Evolutionary conservation across 176 grass and related monocot species (phyloP), one percentile per base, ranked within the genome.

Genomic region (Carex cristatella): DNA sequence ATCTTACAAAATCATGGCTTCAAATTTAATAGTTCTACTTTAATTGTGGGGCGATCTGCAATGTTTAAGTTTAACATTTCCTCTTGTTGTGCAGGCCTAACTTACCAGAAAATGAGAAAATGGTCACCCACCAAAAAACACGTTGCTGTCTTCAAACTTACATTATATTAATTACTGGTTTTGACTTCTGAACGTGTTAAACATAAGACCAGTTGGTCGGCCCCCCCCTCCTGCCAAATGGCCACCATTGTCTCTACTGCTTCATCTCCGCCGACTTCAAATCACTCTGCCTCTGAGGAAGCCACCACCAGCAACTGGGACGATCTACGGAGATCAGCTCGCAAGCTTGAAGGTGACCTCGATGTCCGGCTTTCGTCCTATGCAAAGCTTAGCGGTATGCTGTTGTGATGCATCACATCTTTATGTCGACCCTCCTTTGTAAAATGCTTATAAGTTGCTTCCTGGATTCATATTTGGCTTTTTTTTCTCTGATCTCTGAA

Each of bases 281-380:
- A 76, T 74, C 44, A 46, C 30, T 48, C 65, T 40, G 30, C 23
- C 44, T 77, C 40, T 46, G 85, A 69, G 0, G 51, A 46, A 56
- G 31, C 65, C 18, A 60, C 63, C 15, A 35, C 75, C 30, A 56
- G 59, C 13, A 46, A 86, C 44, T 86, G 88, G 84, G 84, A 90
- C 2, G 69, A 79, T 56, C 61, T 86, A 37, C 65, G 88, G 27
- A 48, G 84, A 79, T 69, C 83, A 65, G 88, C 88, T 5, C 84
- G 84, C 23, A 72, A 82, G 68, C 80, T 90, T 60, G 88, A 90
- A 79, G 88, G 88, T 32, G 84, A 86, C 23, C 84, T 90, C 38
- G 88, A 90, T 65, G 80, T 90, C 68, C 84, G 70, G 38, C 88
- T 90, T 69, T 90, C 88, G 15, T 83, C 88, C 33, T 90, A 84